Conservation (phyloP, 257 asterid species). For the Fraxinus cuspidata region DNA sequence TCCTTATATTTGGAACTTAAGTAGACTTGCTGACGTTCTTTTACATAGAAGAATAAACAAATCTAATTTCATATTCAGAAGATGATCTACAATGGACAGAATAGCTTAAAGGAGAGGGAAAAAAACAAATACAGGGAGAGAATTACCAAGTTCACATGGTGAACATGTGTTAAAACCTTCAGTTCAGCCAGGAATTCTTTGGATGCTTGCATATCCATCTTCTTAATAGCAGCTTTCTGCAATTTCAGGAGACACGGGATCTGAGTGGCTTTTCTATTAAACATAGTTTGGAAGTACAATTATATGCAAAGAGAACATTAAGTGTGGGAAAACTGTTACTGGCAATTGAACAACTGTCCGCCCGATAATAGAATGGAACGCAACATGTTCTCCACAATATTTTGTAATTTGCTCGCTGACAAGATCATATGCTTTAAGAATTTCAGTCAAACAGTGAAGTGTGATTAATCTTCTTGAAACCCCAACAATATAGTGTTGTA, state of each 20-base stretch:
- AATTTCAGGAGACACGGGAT: constrained; percentile 14
- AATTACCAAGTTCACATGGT: constrained; percentile 85
- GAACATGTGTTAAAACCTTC: constrained; percentile 80
- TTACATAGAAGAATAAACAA: neutral
- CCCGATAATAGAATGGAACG: neutral
- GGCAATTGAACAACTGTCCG: neutral
- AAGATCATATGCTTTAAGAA: neutral
- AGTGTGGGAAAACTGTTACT: neutral
- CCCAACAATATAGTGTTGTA: neutral
- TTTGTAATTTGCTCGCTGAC: neutral
- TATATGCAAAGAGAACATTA: neutral
- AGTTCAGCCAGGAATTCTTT: constrained; percentile 81
- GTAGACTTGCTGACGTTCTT: neutral
- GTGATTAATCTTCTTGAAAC: neutral
- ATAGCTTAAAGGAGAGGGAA: neutral
- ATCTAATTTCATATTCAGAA: neutral
- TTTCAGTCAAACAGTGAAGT: neutral
- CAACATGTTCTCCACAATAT: neutral
- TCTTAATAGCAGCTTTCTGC: constrained; percentile 81
- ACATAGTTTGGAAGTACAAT: neutral
- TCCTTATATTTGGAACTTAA: neutral
- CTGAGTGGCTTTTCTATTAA: constrained; percentile 9
- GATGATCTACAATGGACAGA: neutral
- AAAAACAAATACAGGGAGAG: neutral
- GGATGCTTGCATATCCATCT: constrained; percentile 93